Percentiles rank a stretch among this genome's conserved stretches.
Conservation (phyloP, 805 yeast genomes). For the Pichia manshurica region DNA sequence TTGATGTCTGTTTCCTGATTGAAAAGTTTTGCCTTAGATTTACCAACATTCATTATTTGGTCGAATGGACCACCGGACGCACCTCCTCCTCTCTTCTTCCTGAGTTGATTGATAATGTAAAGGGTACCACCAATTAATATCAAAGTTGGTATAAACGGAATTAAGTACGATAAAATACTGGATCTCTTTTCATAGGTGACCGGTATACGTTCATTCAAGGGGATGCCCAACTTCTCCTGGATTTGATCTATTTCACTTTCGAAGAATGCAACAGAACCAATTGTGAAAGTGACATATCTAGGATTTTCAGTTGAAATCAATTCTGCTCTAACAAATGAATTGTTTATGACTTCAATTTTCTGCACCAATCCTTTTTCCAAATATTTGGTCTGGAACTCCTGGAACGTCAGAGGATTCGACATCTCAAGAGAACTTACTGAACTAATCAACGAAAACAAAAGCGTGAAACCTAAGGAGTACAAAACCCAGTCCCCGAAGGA, state of each 20-base stretch:
- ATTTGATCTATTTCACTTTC: slow-evolving; percentile 74
- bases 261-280: slow-evolving; percentile 86
- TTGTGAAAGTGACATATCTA: slow-evolving; percentile 49
- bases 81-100: slow-evolving; percentile 41
- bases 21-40: slow-evolving; percentile 84
- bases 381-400: slow-evolving; percentile 74
- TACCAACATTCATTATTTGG: slow-evolving; percentile 79
- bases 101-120: slow-evolving; percentile 43
- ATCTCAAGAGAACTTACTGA: slow-evolving; percentile 15
- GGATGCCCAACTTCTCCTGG: slow-evolving; percentile 62
- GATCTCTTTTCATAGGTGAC: slow-evolving; percentile 74
- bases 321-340: slow-evolving; percentile 65
- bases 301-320: slow-evolving; percentile 28
- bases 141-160: slow-evolving; percentile 83
- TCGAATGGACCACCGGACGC: slow-evolving; percentile 70
- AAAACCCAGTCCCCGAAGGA: slow-evolving; percentile 26
- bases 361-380: slow-evolving; percentile 75
- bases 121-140: slow-evolving; percentile 83
- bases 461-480: slow-evolving; percentile 23
- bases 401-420: slow-evolving; percentile 65
- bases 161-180: slow-evolving; percentile 52
- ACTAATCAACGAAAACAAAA: slow-evolving; percentile 17
- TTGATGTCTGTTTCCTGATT: slow-evolving; percentile 89
- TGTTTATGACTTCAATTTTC: slow-evolving; percentile 70
- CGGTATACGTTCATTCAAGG: slow-evolving; percentile 66